Evolutionary conservation across 1,284 basidiomycete species (phyloP).

Genomic region (Pseudozyma thailandica): DNA sequence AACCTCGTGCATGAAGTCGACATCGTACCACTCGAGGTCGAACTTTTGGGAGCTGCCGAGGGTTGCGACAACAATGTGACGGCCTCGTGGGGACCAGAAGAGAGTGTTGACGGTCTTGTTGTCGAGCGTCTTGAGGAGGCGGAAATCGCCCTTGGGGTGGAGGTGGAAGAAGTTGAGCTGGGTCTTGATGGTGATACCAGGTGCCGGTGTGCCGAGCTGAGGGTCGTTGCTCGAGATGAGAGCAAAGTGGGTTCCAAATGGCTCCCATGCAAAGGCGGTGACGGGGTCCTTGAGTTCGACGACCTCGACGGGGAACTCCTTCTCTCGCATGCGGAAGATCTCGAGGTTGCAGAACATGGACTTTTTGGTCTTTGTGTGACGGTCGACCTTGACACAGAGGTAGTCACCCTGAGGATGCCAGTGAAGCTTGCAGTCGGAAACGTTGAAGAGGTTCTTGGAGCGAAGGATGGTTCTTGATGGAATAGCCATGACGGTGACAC

Average conservation of each 20-base stretch:
- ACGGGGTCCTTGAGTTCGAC: conserved; percentile 97
- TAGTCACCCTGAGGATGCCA: conserved; percentile 99
- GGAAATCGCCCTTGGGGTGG: conserved; percentile 96
- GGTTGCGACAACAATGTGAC: conserved; percentile 94
- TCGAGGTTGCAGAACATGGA: conserved; percentile 98
- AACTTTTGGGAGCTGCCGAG: conserved; percentile 94
- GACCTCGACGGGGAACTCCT: conserved; percentile 97
- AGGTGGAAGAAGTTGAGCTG: conserved; percentile 96
- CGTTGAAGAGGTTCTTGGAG: conserved; percentile 98
- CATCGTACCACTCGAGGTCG: conserved; percentile 98
- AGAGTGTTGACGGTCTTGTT: conserved; percentile 92
- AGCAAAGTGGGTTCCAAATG: conserved; percentile 92
- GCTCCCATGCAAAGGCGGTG: conserved; percentile 98
- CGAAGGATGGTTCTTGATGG: conserved; percentile 86
- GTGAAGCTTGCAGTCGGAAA: conserved; percentile 96
- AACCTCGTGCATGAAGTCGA: conserved; percentile 84
- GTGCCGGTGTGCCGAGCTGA: conserved; percentile 85
- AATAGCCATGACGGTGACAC: conserved; percentile 90
- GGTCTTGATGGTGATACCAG: conserved; percentile 93
- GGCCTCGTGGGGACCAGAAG: conserved; percentile 95
- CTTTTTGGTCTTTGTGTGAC: conserved; percentile 99
- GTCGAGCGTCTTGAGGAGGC: conserved; percentile 83
- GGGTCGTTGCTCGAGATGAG: conserved; percentile 95
- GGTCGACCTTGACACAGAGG: conserved; percentile 98
- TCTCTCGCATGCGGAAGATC: conserved; percentile 96